Conservation (phyloP, 768 basidiomycete genomes). For the Hydnomerulius pinastri region DNA sequence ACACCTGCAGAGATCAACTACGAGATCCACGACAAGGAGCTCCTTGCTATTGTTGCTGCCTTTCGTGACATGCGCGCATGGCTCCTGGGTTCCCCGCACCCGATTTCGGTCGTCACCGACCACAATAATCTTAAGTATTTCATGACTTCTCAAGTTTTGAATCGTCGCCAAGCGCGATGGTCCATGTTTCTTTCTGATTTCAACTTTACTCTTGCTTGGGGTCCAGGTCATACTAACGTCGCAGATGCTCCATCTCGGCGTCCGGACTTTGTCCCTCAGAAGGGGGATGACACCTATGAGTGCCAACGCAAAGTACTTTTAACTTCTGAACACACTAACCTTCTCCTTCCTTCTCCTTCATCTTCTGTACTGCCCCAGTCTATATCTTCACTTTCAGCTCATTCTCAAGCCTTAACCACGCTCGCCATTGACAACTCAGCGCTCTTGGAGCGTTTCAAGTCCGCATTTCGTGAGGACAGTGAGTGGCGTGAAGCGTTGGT, state of each 20-base stretch:
- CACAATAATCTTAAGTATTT: conserved; percentile 37
- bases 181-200: conserved; percentile 17
- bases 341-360: conserved; percentile 2
- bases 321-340: conserved; percentile 9
- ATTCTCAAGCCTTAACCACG: conserved; percentile 22
- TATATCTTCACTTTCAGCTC: conserved; percentile 4
- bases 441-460: conserved; percentile 19
- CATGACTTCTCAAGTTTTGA: conserved; percentile 27
- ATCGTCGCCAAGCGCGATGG: conserved; percentile 39
- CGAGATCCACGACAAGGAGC: conserved; percentile 44
- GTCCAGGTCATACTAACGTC: conserved; percentile 11
- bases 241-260: conserved; percentile 14
- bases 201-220: conserved; percentile 18
- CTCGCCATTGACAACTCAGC: conserved; percentile 21
- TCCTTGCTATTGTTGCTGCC: conserved; percentile 40
- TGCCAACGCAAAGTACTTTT: conserved; percentile 14
- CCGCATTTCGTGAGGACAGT: conserved; percentile 5
- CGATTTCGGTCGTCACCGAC: conserved; percentile 24
- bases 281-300: conserved; percentile 18
- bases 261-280: not conserved
- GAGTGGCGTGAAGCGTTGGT: conserved; percentile 21
- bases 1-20: conserved; percentile 41
- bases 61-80: conserved; percentile 30
- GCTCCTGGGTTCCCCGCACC: conserved; percentile 16
- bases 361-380: not conserved